These are phyloP conservation scores for Skeletonema menzelii DNA, from an alignment of 108 stramenopile species.

Conservation along the genomic window DNA sequence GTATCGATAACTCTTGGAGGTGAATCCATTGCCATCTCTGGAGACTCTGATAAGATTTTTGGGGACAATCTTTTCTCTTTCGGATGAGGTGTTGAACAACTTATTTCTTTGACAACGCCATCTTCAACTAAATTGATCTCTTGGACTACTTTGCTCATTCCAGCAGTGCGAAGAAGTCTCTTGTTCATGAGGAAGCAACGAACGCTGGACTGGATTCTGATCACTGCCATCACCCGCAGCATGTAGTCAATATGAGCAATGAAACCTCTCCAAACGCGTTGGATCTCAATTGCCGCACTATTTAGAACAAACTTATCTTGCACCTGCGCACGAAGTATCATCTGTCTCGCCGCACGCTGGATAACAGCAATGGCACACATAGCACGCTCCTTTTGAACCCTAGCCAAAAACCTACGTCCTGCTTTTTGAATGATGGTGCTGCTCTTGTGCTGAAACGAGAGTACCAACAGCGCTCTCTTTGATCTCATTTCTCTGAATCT, in stretches of 20 bases:
- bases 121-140: not conserved
- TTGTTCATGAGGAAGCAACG: conserved; percentile 24
- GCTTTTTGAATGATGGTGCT: conserved; percentile 26
- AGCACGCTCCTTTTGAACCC: conserved; percentile 2
- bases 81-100: not conserved
- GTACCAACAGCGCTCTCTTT: not conserved
- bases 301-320: conserved; percentile 20
- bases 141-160: not conserved
- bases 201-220: conserved; percentile 52
- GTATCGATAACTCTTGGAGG: conserved; percentile 10
- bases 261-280: conserved; percentile 73
- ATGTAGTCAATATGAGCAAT: conserved; percentile 35
- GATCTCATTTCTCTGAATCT: not conserved
- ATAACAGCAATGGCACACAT: not conserved
- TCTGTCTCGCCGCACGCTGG: not conserved
- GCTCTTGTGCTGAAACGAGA: not conserved
- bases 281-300: conserved; percentile 70
- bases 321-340: conserved; percentile 9
- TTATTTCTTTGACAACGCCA: not conserved
- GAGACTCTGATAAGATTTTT: conserved; percentile 7
- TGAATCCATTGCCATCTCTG: conserved; percentile 25
- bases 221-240: conserved; percentile 26
- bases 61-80: not conserved
- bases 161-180: not conserved
- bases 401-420: conserved; percentile 35